phyloP scores from a whole-genome alignment of 164 flowering plant species.

The Annona squamosa region DNA sequence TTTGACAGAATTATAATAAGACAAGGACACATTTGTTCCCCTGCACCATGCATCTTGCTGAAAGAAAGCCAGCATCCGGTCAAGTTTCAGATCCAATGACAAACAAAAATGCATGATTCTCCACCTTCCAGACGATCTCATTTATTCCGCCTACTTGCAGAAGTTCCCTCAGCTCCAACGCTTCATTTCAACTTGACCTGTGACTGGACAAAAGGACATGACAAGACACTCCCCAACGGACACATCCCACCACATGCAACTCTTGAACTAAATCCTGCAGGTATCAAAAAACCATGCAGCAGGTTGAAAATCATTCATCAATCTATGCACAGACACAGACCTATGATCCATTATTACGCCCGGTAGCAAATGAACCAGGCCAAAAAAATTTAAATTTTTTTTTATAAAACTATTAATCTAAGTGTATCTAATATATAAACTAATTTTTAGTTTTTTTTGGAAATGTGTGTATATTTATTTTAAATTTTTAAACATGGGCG shows the following conservation, averaged over 20 bases:
- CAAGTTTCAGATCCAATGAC: background rate
- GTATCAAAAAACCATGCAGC: background rate
- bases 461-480: too few species aligned
- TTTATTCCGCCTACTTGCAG: slow-evolving; percentile 1
- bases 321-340: too few species aligned
- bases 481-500: too few species aligned
- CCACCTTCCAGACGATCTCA: background rate
- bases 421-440: too few species aligned
- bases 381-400: too few species aligned
- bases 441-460: too few species aligned
- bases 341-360: too few species aligned
- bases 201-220: background rate
- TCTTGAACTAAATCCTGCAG: background rate
- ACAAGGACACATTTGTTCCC: background rate
- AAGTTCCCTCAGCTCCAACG: background rate
- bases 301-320: too few species aligned
- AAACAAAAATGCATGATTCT: background rate
- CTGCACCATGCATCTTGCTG: too few species aligned
- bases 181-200: slow-evolving; percentile 13
- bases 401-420: too few species aligned
- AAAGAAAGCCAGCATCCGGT: background rate
- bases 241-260: background rate
- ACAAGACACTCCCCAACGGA: background rate
- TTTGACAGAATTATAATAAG: background rate
- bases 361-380: too few species aligned